Percentiles rank a stretch among this genome's conserved stretches.
Conservation (phyloP, 2,329 filamentous ascomycete genomes). For the Sclerotiophoma versabilis region DNA sequence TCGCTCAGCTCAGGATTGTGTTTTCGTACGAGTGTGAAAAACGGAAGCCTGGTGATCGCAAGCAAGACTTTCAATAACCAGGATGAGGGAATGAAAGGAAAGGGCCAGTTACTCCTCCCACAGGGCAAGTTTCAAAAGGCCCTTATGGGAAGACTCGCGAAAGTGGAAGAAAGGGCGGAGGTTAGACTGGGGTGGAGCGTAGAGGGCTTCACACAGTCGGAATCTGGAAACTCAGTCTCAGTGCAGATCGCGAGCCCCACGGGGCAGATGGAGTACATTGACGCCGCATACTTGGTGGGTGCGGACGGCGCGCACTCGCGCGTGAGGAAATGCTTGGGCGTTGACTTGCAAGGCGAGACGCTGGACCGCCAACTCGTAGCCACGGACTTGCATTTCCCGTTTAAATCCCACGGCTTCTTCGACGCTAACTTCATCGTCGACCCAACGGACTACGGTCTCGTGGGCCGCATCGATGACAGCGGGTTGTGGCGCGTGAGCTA, state of each 20-base stretch:
- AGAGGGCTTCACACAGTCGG: neutral
- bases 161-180: conserved; percentile 17
- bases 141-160: conserved; percentile 27
- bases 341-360: conserved; percentile 44
- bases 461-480: conserved; percentile 43
- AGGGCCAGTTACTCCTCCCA: conserved; percentile 37
- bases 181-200: conserved; percentile 33
- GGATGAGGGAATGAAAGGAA: conserved; percentile 32
- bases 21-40: conserved; percentile 35
- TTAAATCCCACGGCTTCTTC: conserved; percentile 48
- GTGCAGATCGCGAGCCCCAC: neutral
- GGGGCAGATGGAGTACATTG: conserved; percentile 19
- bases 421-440: conserved; percentile 54
- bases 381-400: conserved; percentile 49
- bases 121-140: conserved; percentile 44
- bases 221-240: neutral
- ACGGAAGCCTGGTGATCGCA: conserved; percentile 38
- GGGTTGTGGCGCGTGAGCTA: conserved; percentile 54
- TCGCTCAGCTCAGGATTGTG: conserved; percentile 36
- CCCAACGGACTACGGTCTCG: conserved; percentile 47
- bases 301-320: conserved; percentile 40
- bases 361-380: conserved; percentile 49
- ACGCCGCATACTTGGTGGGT: conserved; percentile 39
- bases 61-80: conserved; percentile 33
- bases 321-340: conserved; percentile 27